Evolutionary conservation across 2,329 filamentous ascomycete genomes (phyloP), one percentile per base, ranked within the genome.

Genomic region (Piedraia hortae): DNA sequence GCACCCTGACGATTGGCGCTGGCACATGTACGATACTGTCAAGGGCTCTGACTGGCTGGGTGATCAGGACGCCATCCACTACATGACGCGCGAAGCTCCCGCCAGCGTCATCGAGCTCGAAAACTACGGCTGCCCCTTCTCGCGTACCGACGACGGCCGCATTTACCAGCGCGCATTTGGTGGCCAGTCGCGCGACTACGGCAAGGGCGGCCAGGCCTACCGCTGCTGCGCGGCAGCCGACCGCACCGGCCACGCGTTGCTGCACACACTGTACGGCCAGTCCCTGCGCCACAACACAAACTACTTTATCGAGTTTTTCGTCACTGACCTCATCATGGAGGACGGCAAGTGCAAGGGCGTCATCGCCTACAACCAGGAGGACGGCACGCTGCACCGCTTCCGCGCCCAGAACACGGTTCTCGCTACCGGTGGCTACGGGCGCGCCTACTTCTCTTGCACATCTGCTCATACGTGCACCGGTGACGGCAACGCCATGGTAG

Each of bases 291-390:
- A 93, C 62, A 90, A 91, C 61, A 91, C 82, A 44, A 91, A 91
- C 59, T 97, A 91, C 62, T 93, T 97, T 54, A 91, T 97, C 48
- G 85, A 93, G 53, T 93, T 80, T 61, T 97, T 93, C 48, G 85
- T 80, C 38, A 62, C 89, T 35, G 85, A 93, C 46, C 56, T 93
- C 50, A 72, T 97, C 41, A 93, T 93, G 85, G 72, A 91, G 54
- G 74, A 88, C 40, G 82, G 82, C 29, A 73, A 82, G 50, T 93
- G 82, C 59, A 80, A 80, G 37, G 85, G 85, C 63, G 74, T 93
- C 35, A 60, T 93, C 34, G 82, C 82, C 28, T 91, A 91, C 55
- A 93, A 91, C 62, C 80, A 91, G 54, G 82, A 97, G 54, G 85
- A 97, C 43, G 85, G 85, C 33, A 93, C 82, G 14, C 67, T 93